phyloP scores from a whole-genome alignment of 495 filamentous ascomycete species.

The Cetradonia linearis region DNA sequence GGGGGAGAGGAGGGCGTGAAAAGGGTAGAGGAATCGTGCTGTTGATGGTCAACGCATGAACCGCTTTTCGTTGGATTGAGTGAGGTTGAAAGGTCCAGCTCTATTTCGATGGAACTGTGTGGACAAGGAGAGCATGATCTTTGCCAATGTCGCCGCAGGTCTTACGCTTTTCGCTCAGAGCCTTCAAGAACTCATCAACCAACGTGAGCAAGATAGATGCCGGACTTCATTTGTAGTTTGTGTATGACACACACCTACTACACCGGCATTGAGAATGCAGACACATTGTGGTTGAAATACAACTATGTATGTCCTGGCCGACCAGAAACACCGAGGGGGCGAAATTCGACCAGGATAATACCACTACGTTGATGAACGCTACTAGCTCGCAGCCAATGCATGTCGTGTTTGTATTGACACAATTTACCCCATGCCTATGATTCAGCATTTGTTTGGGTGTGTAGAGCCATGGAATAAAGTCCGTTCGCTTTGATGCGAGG shows the following conservation, averaged over 20 bases:
- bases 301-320: neutral
- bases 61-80: neutral
- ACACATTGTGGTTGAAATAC: neutral
- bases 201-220: too few species aligned
- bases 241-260: neutral
- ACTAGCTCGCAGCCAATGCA: too few species aligned
- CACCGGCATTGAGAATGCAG: neutral
- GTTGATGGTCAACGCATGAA: neutral
- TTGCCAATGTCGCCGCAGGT: neutral
- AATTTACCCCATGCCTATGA: neutral
- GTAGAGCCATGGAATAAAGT: too few species aligned
- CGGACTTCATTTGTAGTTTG: neutral
- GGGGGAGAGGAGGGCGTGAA: constrained; percentile 19
- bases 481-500: too few species aligned
- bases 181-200: neutral
- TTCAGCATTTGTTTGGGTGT: too few species aligned
- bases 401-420: neutral
- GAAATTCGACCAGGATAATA: neutral
- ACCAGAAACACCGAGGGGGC: neutral
- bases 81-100: neutral
- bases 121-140: neutral
- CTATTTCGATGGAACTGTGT: neutral
- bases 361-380: too few species aligned
- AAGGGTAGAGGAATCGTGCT: neutral
- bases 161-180: neutral